These are phyloP conservation scores for Alternaria conjuncta DNA, from an alignment of 2,329 filamentous ascomycete species.

Conservation along the genomic window DNA sequence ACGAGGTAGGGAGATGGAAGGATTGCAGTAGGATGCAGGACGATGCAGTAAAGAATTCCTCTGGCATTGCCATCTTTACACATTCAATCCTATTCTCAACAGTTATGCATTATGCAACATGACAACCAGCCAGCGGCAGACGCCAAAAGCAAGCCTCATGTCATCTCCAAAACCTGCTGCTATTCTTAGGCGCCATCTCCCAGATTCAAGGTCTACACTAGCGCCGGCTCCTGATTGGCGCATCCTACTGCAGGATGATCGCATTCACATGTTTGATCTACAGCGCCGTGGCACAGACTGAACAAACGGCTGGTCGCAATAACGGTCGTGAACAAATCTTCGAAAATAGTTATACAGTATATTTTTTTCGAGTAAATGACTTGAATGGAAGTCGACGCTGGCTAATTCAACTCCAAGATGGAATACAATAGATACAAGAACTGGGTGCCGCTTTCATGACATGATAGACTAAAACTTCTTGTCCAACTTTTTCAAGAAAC, in stretches of 20 bases:
- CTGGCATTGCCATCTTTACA: not conserved
- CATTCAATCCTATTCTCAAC: not conserved
- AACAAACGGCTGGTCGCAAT: not conserved
- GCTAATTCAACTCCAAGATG: conserved; percentile 16
- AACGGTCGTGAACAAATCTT: not conserved
- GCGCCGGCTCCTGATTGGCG: conserved; percentile 22
- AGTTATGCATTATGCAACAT: not conserved
- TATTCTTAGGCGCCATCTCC: conserved; percentile 25
- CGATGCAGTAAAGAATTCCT: not conserved
- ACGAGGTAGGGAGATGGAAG: not conserved
- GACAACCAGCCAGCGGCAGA: conserved; percentile 11
- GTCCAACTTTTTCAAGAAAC: conserved; percentile 79
- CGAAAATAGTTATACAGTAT: not conserved
- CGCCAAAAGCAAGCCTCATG: conserved; percentile 12
- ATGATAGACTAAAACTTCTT: conserved; percentile 64
- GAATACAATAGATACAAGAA: conserved; percentile 1
- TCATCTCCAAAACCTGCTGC: conserved; percentile 29
- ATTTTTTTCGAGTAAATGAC: not conserved
- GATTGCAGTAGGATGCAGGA: not conserved
- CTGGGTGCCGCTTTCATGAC: not conserved
- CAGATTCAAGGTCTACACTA: conserved; percentile 19
- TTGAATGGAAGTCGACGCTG: conserved; percentile 2
- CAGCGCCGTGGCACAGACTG: conserved; percentile 9
- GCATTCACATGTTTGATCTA: conserved; percentile 14
- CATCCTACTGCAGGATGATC: conserved; percentile 14